Conservation (phyloP, 2,329 filamentous ascomycete genomes). For the Orbilia blumenaviensis region DNA sequence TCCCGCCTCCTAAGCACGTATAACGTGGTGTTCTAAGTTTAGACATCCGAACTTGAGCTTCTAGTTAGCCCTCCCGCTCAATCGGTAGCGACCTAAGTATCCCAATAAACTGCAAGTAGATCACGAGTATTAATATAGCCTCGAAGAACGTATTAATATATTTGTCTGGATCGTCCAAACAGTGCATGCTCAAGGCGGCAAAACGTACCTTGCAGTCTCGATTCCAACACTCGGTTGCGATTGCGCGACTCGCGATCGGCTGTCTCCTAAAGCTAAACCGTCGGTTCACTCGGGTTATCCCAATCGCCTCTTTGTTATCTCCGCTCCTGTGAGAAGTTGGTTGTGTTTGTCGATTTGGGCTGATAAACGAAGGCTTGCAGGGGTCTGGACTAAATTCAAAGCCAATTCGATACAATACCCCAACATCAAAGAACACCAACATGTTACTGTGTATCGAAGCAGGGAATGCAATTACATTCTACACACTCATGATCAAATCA, state of each 20-base stretch:
- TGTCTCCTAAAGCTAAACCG: not conserved
- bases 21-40: constrained; percentile 38
- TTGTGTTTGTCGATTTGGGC: not conserved
- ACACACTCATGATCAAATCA: not conserved
- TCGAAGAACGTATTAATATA: too few relatives aligned
- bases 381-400: too few relatives aligned
- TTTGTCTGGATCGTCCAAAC: not conserved
- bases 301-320: not conserved
- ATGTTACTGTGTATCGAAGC: not conserved
- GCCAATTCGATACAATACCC: not conserved
- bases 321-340: not conserved
- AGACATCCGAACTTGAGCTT: constrained; percentile 26
- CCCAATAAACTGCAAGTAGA: not conserved
- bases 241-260: constrained; percentile 19
- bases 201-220: constrained; percentile 44
- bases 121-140: constrained; percentile 4
- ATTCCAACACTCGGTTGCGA: constrained; percentile 8
- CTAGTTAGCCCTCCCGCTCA: constrained; percentile 4
- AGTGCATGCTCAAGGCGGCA: constrained; percentile 10
- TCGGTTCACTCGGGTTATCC: not conserved
- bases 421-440: not conserved
- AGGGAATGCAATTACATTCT: not conserved
- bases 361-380: too few relatives aligned
- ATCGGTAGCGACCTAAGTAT: not conserved
- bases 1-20: constrained; percentile 1